These are phyloP conservation scores for Aristolochia contorta DNA, from an alignment of 164 flowering plant genomes.

Conservation along the genomic window DNA sequence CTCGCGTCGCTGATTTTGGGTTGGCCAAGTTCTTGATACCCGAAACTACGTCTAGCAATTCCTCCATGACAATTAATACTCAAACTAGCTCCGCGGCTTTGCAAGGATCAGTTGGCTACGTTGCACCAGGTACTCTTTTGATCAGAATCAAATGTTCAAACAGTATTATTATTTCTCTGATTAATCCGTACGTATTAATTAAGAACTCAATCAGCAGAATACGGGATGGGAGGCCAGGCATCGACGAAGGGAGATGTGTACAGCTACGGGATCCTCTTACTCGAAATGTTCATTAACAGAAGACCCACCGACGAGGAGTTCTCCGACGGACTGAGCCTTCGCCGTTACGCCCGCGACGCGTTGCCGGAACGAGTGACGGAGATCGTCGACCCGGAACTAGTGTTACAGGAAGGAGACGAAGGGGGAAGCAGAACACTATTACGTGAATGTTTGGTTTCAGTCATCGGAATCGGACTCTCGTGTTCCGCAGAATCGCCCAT, in stretches of 20 bases:
- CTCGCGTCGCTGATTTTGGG: conserved; percentile 24
- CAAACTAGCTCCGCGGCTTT: conserved; percentile 10
- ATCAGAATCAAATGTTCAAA: too few relatives aligned
- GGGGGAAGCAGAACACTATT: background rate
- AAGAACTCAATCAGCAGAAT: conserved; percentile 3
- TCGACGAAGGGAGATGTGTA: conserved; percentile 12
- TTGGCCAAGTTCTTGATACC: conserved; percentile 12
- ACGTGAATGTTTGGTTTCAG: background rate
- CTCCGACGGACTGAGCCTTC: conserved; percentile 15
- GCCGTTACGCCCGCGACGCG: conserved; percentile 8
- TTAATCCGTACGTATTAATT: too few relatives aligned
- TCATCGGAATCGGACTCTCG: conserved; percentile 2
- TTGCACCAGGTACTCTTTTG: conserved; percentile 19
- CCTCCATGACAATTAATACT: background rate
- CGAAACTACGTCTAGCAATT: background rate
- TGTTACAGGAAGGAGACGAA: conserved; percentile 3
- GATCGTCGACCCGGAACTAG: conserved; percentile 18
- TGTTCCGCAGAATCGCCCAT: background rate
- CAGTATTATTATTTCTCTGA: too few relatives aligned
- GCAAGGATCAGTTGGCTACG: conserved; percentile 21
- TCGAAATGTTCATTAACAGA: conserved; percentile 13
- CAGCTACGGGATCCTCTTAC: conserved; percentile 13
- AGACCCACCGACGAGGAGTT: conserved; percentile 19
- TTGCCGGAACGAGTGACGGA: conserved; percentile 21
- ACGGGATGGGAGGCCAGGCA: conserved; percentile 12